Base-by-base conservation (phyloP, 768 basidiomycete species). In the Mycena vulgaris region DNA sequence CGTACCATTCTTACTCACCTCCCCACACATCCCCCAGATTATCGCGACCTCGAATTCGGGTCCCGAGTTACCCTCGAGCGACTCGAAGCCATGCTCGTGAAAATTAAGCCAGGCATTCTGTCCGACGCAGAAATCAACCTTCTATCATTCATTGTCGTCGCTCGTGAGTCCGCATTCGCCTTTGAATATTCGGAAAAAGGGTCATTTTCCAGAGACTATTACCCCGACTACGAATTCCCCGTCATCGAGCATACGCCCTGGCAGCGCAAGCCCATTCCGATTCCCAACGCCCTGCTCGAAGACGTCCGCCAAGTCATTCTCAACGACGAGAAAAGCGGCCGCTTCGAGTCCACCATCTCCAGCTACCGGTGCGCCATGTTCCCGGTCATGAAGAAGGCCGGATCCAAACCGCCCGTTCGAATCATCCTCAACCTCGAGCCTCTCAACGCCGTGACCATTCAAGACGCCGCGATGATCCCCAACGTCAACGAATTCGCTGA, bases 401-500 rank as follows among this genome's bases (percentile, higher is more conserved):
- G 76, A 2, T 75, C 76, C 2, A 28, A 40, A 25, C 57, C 63
- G 21, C 63, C 64, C 0, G 70, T 85, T 0, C 69, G 80, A 0
- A 33, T 84, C 0, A 77, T 85, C 0, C 72, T 80, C 30, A 77
- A 78, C 56, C 70, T 83, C 0, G 77, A 82, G 66, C 75, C 75
- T 0, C 76, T 84, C 1, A 85, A 85, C 66, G 74, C 71, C 1
- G 76, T 82, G 0, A 77, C 78, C 1, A 76, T 82, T 10, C 71
- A 68, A 35, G 75, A 81, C 35, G 51, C 81, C 2, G 70, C 69
- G 0, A 37, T 81, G 2, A 76, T 76, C 0, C 80, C 81, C 0
- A 59, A 63, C 9, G 69, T 73, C 14, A 75, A 77, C 8, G 75
- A 78, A 10, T 83, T 75, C 55, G n/a, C n/a, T n/a, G n/a, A n/a